phyloP scores from a whole-genome alignment of 139 green algal species.

The Picochlorum sp. region DNA sequence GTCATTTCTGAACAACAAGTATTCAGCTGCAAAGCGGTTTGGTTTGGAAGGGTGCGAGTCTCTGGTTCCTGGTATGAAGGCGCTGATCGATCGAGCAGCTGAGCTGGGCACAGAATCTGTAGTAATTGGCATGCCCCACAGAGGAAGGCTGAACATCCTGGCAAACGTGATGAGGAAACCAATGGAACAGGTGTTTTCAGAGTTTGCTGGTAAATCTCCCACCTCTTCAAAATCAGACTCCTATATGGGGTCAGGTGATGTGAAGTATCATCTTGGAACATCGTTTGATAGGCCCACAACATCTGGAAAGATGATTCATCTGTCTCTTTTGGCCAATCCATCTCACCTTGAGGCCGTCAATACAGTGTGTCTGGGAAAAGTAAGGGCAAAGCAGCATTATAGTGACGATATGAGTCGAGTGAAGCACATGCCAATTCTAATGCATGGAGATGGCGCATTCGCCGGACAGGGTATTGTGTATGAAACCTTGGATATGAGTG shows the following conservation, averaged over 20 bases:
- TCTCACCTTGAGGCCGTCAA: constrained; percentile 94
- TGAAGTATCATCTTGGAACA: constrained; percentile 99
- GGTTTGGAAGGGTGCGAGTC: constrained; percentile 87
- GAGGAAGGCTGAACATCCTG: constrained; percentile 92
- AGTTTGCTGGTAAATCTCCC: constrained; percentile 81
- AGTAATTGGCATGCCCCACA: constrained; percentile 87
- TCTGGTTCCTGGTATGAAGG: constrained; percentile 94
- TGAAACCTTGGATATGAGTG: constrained; percentile 92
- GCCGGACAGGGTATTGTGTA: constrained; percentile 95
- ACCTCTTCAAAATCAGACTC: constrained; percentile 15
- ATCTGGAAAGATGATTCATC: constrained; percentile 77
- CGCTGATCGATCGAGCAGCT: constrained; percentile 81
- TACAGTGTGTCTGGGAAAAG: constrained; percentile 88
- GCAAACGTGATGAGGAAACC: constrained; percentile 98
- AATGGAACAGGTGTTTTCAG: constrained; percentile 89
- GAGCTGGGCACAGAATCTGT: constrained; percentile 78
- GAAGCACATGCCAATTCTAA: constrained; percentile 74
- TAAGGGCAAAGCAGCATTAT: constrained; percentile 94
- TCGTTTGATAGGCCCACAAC: constrained; percentile 88
- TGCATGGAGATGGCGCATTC: constrained; percentile 96
- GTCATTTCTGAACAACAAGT: constrained; percentile 94
- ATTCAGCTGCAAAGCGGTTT: constrained; percentile 80
- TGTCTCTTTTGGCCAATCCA: constrained; percentile 94
- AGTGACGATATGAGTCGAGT: constrained; percentile 40
- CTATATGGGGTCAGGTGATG: constrained; percentile 63